Evolutionary conservation across 768 basidiomycete genomes (phyloP), one percentile per base, ranked within the genome.

Genomic region (Pisolithus microcarpus): DNA sequence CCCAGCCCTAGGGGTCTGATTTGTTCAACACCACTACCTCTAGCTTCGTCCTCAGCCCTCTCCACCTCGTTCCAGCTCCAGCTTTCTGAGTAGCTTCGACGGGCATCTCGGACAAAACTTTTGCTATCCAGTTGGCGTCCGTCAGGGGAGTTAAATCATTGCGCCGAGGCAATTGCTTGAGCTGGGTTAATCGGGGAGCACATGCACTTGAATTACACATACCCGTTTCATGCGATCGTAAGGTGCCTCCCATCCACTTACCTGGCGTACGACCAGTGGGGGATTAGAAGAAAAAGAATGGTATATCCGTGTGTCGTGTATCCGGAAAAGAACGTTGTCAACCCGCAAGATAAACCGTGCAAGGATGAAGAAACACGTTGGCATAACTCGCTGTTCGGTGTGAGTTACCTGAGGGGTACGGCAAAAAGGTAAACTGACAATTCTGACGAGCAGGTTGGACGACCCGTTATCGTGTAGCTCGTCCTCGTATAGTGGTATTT

Each of bases 381-480:
- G 92, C 94, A 98, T 99, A 39, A 99, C 94, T 45, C 96, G 85
- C 94, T 97, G 62, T 21, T 26, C 38, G 13, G 24, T 23, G 34
- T 53, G 38, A 55, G 50, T 38, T 7, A 43, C 23, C 19, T 21
- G 26, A 21, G 15, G 26, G 16, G 5, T 19, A 6, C 26, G 23
- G 13, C 8, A 2, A 18, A 13, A 2, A 10, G 18, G 23, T 36
- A 4, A 28, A 77, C 90, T 68, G 64, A 97, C 94, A 52, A 97
- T 91, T 60, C 93, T 76, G 43, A 92, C 85, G 24, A 91, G 77
- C 1, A 92, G 67, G 28, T 82, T 78, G 1, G 93, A 93, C 6
- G 90, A 82, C 0, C 96, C 96, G 62, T 98, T 97, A 63, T 99
- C 96, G 62, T 97, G 93, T 42, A 98, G 74, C 66, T 99, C 96